Percentiles rank a stretch among this genome's conserved stretches.
Evolutionary conservation across 2,329 filamentous ascomycete genomes (phyloP).

Genomic region (Biscogniauxia mediterranea): DNA sequence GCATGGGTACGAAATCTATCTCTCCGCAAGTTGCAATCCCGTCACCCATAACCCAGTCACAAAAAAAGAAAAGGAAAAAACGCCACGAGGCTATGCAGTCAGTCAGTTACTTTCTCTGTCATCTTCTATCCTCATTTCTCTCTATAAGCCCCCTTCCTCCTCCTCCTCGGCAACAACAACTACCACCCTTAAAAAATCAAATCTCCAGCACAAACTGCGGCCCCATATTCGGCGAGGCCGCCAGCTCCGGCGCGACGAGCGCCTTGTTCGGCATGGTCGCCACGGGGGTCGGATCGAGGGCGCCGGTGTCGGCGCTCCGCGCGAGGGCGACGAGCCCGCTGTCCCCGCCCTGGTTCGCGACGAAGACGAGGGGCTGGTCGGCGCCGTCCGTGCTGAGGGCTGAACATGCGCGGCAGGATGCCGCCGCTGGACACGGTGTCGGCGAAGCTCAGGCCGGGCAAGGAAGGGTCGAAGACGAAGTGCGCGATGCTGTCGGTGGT

Average conservation of each 20-base stretch:
- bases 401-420: slow-evolving; percentile 47
- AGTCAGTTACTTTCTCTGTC: no score
- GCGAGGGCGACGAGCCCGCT: slow-evolving; percentile 40
- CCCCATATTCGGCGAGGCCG: slow-evolving; percentile 17
- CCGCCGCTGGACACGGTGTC: slow-evolving; percentile 25
- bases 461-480: slow-evolving; percentile 35
- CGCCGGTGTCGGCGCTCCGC: slow-evolving; percentile 24
- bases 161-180: no score
- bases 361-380: slow-evolving; percentile 38
- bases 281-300: slow-evolving; percentile 21
- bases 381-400: slow-evolving; percentile 32
- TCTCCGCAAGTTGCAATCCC: no score
- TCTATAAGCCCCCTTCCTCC: no score
- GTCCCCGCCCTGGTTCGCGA: slow-evolving; percentile 46
- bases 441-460: slow-evolving; percentile 20
- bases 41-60: no score
- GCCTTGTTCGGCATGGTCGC: slow-evolving; percentile 14
- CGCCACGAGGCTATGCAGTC: background rate
- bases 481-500: slow-evolving; percentile 47
- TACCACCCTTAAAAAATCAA: no score
- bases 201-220: slow-evolving; percentile 32
- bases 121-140: no score
- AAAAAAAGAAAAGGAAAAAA: background rate
- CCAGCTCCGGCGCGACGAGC: slow-evolving; percentile 16
- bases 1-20: no score